Evolutionary conservation across 73 alveolate genomes (phyloP).

Genomic region (Paramecium sonneborni): DNA sequence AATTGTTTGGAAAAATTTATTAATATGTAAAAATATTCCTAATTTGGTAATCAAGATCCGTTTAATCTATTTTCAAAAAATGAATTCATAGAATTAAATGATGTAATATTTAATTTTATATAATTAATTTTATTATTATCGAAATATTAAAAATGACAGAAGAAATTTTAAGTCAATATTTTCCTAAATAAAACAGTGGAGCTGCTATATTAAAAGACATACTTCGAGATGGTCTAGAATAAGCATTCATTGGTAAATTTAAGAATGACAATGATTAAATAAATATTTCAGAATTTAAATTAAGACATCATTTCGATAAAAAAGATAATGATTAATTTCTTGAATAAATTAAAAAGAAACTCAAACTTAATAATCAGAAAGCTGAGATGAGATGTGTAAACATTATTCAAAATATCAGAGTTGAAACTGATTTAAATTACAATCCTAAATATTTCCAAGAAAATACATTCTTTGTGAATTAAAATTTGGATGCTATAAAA

Average conservation of each 20-base stretch:
- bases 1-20: neutral
- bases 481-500: conserved; percentile 1
- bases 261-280: neutral
- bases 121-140: neutral
- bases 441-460: conserved; percentile 25
- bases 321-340: neutral
- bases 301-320: neutral
- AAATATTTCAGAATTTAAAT: neutral
- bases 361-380: neutral
- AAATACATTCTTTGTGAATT: neutral
- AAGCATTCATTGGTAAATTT: neutral
- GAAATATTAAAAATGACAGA: neutral
- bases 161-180: conserved; percentile 13
- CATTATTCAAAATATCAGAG: neutral
- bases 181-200: neutral
- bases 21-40: neutral
- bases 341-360: conserved; percentile 20
- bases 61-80: neutral
- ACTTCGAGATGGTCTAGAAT: neutral
- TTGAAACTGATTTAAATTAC: conserved; percentile 30
- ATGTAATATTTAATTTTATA: neutral
- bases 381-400: neutral
- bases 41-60: neutral
- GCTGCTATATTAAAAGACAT: neutral
- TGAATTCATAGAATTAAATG: neutral